A percentile compares a stretch with the other conserved stretches of the same genome.
phyloP scores from a whole-genome alignment of 495 filamentous ascomycete species.

The Penicillium angulare region DNA sequence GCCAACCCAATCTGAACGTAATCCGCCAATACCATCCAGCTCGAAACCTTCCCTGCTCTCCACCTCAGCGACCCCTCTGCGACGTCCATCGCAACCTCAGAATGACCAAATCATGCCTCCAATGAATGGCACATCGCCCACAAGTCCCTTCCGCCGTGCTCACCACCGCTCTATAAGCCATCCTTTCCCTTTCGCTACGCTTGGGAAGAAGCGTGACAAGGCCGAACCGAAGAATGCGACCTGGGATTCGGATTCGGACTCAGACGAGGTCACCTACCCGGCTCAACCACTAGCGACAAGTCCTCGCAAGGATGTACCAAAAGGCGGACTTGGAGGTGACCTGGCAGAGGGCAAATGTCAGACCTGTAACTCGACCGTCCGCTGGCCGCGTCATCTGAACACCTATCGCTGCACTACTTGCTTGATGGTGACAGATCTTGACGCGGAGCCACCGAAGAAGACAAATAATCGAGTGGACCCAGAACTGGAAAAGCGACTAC shows the following conservation, averaged over 20 bases:
- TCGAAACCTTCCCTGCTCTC: constrained; percentile 14
- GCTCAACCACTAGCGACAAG: constrained; percentile 26
- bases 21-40: constrained; percentile 31
- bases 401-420: constrained; percentile 84
- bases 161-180: constrained; percentile 76
- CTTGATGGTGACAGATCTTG: constrained; percentile 81
- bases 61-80: constrained; percentile 16
- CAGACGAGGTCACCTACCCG: constrained; percentile 36
- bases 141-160: constrained; percentile 30
- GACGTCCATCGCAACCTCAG: constrained; percentile 23
- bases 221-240: constrained; percentile 24
- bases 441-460: constrained; percentile 37
- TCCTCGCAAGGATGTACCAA: constrained; percentile 31
- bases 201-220: constrained; percentile 51
- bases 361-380: constrained; percentile 77
- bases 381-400: constrained; percentile 75
- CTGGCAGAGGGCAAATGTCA: constrained; percentile 71
- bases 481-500: constrained; percentile 8
- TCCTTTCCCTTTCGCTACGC: constrained; percentile 61
- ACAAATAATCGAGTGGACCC: constrained; percentile 15
- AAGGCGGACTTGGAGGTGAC: constrained; percentile 32
- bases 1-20: constrained; percentile 40
- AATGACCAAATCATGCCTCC: constrained; percentile 30
- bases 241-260: constrained; percentile 43
- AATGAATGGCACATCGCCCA: constrained; percentile 20